A percentile compares a stretch with the other conserved stretches of the same genome.
Conservation (phyloP, 768 basidiomycete species). For the Roridomyces roridus region DNA sequence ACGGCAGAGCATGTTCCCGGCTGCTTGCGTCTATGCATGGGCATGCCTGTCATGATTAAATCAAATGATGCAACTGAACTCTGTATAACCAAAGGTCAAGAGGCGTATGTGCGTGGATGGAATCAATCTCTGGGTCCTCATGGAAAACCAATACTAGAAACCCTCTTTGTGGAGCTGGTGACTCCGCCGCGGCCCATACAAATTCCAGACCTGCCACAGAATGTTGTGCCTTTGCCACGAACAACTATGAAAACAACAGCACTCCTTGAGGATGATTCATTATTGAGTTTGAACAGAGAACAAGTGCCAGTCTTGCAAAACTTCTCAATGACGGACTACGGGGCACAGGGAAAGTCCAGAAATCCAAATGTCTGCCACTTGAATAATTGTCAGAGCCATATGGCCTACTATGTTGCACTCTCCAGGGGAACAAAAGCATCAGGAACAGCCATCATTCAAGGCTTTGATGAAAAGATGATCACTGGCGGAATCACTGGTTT, state of each 20-base stretch:
- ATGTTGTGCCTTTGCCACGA: slow-evolving; percentile 37
- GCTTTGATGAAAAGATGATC: slow-evolving; percentile 31
- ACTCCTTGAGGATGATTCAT: slow-evolving; percentile 1
- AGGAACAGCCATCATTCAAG: slow-evolving; percentile 34
- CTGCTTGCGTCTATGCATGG: slow-evolving; percentile 35
- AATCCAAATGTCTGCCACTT: slow-evolving; percentile 18
- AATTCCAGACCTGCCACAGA: slow-evolving; percentile 33
- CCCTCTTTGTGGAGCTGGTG: slow-evolving; percentile 28
- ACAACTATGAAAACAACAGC: background rate
- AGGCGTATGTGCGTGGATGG: slow-evolving; percentile 35
- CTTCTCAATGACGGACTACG: background rate
- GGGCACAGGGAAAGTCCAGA: background rate
- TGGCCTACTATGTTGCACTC: slow-evolving; percentile 37
- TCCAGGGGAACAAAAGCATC: slow-evolving; percentile 29
- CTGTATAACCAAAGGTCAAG: slow-evolving; percentile 41
- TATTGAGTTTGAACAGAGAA: background rate
- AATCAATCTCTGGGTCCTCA: background rate
- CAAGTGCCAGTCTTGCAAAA: background rate
- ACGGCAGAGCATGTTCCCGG: slow-evolving; percentile 33
- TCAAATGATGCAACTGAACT: slow-evolving; percentile 12
- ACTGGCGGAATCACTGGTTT: slow-evolving; percentile 31
- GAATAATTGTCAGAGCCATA: slow-evolving; percentile 27
- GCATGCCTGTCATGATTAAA: slow-evolving; percentile 31
- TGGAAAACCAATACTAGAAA: background rate
- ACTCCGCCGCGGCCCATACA: slow-evolving; percentile 30